Base-by-base conservation (phyloP, 2,329 filamentous ascomycete species). In the Alternaria ventricosa region DNA sequence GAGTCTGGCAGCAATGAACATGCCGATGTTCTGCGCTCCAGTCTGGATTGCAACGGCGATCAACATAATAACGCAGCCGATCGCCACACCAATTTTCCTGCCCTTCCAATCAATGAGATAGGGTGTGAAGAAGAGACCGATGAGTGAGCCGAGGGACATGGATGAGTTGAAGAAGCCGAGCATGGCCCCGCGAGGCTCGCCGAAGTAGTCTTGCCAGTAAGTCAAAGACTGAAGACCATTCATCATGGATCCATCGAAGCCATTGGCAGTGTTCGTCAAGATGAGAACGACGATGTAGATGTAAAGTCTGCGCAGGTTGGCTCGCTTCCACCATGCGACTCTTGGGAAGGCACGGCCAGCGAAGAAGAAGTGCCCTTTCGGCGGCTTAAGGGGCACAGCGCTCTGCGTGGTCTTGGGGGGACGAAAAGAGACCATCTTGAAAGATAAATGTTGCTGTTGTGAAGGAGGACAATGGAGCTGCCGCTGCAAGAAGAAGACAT, bases 161-260 rank as follows among this genome's bases (percentile, higher is more conserved):
- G 69, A 57, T 23, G 68, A 61, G 58, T 71, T 69, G 22, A 71
- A 71, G 61, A 78, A 54, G 20, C 76, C 76, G 57, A 76, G 65
- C 49, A 76, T 71, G 4, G 71, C 67, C 22, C 69, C 73, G 12
- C 66, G 59, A n/a, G 71, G 73, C 18, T 63, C 46, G 9, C 66
- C 67, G n/a, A 76, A 66, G 53, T 72, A 70, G n/a, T 64, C n/a
- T 46, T 75, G 57, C 64, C 61, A 69, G 57, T 66, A 65, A 6
- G 63, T 61, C n/a, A 75, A 65, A 3, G 71, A 67, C 33, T 72
- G 68, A 10, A 76, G 65, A n/a, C 71, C 72, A 25, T 61, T 61
- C 54, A 61, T 57, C 85, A 68, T 89, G 12, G 86, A 65, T 84
- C 54, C 59, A 18, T 61, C 59, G 33, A 61, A 88, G 15, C 86